Conservation (phyloP, 306 rosid species). For the Cucumis sativus region DNA sequence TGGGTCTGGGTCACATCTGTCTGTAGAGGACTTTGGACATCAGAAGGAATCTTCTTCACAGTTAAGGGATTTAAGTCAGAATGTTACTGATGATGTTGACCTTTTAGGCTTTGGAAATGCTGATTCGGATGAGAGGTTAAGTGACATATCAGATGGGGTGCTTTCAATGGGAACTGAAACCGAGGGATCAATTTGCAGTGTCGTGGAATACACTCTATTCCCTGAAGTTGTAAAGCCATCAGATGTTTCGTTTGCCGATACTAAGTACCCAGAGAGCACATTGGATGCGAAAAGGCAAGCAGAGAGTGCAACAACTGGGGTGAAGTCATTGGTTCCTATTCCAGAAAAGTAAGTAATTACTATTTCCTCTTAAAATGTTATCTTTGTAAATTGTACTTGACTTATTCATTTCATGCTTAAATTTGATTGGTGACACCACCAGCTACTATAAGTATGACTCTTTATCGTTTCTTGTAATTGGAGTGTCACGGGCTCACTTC, state of each 20-base stretch:
- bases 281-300: conserved; percentile 11
- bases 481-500: background rate
- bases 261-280: conserved; percentile 18
- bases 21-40: conserved; percentile 53
- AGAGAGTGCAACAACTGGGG: conserved; percentile 22
- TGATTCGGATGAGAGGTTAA: conserved; percentile 89
- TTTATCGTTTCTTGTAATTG: background rate
- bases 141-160: conserved; percentile 97
- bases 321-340: conserved; percentile 12
- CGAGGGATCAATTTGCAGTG: conserved; percentile 77
- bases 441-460: background rate
- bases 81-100: conserved; percentile 57
- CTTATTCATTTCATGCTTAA: background rate
- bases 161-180: conserved; percentile 99
- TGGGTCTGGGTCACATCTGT: conserved; percentile 47
- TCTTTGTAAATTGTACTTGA: conserved; percentile 2
- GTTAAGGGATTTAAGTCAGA: conserved; percentile 24
- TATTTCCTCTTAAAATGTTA: background rate
- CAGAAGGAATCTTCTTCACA: conserved; percentile 28
- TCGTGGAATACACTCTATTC: conserved; percentile 90
- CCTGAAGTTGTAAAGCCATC: conserved; percentile 59
- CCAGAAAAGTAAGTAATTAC: conserved; percentile 5
- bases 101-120: conserved; percentile 81
- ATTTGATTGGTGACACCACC: background rate
- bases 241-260: conserved; percentile 28